A percentile compares a stretch with the other conserved stretches of the same genome.
phyloP scores from a whole-genome alignment of 371 early-diverging fungal species.

The Mucor indicus region DNA sequence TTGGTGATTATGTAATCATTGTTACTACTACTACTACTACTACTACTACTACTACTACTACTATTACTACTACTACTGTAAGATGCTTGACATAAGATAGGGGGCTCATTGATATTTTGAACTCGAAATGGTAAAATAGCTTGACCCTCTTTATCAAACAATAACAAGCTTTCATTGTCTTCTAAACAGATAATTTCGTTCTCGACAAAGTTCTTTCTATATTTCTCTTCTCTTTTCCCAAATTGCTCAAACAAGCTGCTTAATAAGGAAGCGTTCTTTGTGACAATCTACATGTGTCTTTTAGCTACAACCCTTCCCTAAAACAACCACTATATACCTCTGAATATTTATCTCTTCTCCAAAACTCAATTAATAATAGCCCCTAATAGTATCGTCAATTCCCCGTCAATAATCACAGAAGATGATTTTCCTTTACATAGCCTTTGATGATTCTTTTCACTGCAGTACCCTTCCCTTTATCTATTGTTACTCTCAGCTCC shows the following conservation, averaged over 20 bases:
- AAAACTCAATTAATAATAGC: slow-evolving; percentile 15
- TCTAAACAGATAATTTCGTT: slow-evolving; percentile 6
- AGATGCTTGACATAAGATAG: slow-evolving; percentile 1
- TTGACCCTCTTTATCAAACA: neutral
- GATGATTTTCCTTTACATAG: slow-evolving; percentile 17
- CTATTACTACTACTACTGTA: neutral
- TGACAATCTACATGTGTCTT: neutral
- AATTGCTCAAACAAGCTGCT: slow-evolving; percentile 12
- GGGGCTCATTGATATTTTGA: slow-evolving; percentile 2
- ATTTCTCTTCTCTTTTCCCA: slow-evolving; percentile 7
- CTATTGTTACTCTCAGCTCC: slow-evolving; percentile 4
- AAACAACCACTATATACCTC: slow-evolving; percentile 5
- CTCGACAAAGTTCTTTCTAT: slow-evolving; percentile 7
- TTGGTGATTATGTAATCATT: neutral
- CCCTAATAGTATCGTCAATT: slow-evolving; percentile 7
- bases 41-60: no score
- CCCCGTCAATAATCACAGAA: neutral
- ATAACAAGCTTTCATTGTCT: neutral
- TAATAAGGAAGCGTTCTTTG: slow-evolving; percentile 1
- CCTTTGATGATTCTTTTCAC: slow-evolving; percentile 6
- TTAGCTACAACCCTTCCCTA: neutral
- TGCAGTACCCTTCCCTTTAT: slow-evolving; percentile 3
- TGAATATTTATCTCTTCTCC: slow-evolving; percentile 20
- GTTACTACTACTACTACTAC: no score
- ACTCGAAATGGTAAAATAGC: neutral